Base-by-base conservation (phyloP, 2,329 filamentous ascomycete genomes). In the Onygenales sp. region DNA sequence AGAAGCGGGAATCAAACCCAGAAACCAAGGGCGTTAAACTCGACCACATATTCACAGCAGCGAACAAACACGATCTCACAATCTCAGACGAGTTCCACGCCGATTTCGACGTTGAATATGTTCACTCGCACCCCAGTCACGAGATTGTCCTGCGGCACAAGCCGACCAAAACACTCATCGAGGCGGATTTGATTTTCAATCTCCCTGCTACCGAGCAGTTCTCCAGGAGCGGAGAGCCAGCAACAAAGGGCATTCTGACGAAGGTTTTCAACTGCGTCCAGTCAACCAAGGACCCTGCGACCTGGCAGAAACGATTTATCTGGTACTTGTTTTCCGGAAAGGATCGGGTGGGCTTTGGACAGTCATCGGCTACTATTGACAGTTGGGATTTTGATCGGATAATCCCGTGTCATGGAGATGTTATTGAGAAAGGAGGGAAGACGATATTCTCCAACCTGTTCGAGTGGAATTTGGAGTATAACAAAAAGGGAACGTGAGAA, bases 151-250 rank as follows among this genome's bases (percentile, higher is more conserved):
- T 97, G 71, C 75, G 85, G 64, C 90, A 95, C 76, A 85, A 84
- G 66, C 89, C 88, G 0, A 84, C 87, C 10, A 75, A 77, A 54
- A 86, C 89, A 0, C 72, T 98, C 44, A 91, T 98, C 65, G 75
- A 95, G 72, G 93, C 90, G 5, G 93, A 98, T 69, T 71, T 97
- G 43, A 67, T 97, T 59, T 97, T 97, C 78, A 97, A 96, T 69
- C 73, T 95, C 36, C 93, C 93, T 0, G 82, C 89, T 0, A 82
- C 75, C 0, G 93, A 98, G 73, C 93, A 97, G 73, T 96, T 89
- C 71, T 80, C 72, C 1, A 79, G 75, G 60, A 72, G 81, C 0
- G 77, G 75, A 7, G 76, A 80, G 2, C 72, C 75, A 35, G 73
- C 81, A 3, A 76, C 68, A 0, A 71, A 76, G n/a, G 84, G 84